Base-by-base conservation (phyloP, 2,329 filamentous ascomycete genomes). In the Alternaria brassicae region DNA sequence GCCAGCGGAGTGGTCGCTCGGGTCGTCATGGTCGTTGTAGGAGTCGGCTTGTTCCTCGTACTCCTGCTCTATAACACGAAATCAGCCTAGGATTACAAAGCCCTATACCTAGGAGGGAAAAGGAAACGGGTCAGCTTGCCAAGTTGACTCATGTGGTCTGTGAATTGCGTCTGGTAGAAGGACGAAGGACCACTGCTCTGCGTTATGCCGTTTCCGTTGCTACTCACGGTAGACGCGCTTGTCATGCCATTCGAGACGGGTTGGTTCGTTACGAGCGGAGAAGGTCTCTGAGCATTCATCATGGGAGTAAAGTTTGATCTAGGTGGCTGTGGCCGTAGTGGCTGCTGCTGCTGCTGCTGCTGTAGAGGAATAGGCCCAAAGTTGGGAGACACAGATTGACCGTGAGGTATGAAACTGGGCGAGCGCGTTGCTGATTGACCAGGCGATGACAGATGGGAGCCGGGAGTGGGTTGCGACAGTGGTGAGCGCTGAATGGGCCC, bases 141-240 rank as follows among this genome's bases (percentile, higher is more conserved):
- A 79, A 98, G 88, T 84, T 97, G 92, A 79, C 96, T 91, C 80
- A 96, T 93, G 78, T 97, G 94, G 78, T 91, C 95, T 75, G 96
- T 92, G 80, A 96, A 97, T 17, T 91, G 90, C 58, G 92, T 90
- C 49, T 91, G 88, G 76, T 96, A 97, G 80, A 90, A 96, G 53
- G 80, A 78, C 17, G 82, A 80, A 39, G 83, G 77, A 41, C 72
- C 76, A 47, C 73, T 77, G 63, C 71, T 75, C 36, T 76, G 73
- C 28, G 70, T 75, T 67, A 76, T 75, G 60, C 66, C 74, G 62
- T 72, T 78, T 56, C 68, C 69, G 52, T 68, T 75, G 60, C 72
- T 78, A 53, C 71, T 75, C 44, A 73, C 70, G 52, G 74, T 74
- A 21, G 77, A 77, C 12, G 76, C 70, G 59, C 65, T 78, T 36